phyloP scores from a whole-genome alignment of 257 asterid genomes.

The Galeopsis tetrahit region DNA sequence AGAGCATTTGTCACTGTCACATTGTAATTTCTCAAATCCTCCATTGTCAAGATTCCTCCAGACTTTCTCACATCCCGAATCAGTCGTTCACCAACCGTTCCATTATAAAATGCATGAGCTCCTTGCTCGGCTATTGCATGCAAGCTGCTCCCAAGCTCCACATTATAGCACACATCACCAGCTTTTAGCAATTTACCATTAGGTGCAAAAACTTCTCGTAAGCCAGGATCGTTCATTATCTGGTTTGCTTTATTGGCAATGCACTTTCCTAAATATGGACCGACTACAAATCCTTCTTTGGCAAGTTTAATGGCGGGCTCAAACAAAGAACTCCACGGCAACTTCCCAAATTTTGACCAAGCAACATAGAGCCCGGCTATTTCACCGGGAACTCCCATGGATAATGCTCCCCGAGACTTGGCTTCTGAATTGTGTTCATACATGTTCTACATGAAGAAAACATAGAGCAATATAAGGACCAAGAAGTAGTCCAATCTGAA shows the following conservation, averaged over 20 bases:
- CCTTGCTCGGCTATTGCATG: slow-evolving; percentile 76
- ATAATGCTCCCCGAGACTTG: slow-evolving; percentile 62
- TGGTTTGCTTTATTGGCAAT: slow-evolving; percentile 36
- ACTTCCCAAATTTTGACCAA: slow-evolving; percentile 70
- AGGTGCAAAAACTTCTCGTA: slow-evolving; percentile 71
- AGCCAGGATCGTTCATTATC: slow-evolving; percentile 67
- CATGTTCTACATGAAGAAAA: slow-evolving; percentile 68
- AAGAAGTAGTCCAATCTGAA: slow-evolving; percentile 6
- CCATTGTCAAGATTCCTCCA: slow-evolving; percentile 86
- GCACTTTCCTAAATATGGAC: slow-evolving; percentile 57
- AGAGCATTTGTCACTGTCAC: slow-evolving; percentile 63
- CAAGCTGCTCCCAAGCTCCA: slow-evolving; percentile 75
- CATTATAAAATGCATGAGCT: slow-evolving; percentile 70
- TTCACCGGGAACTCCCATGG: slow-evolving; percentile 95
- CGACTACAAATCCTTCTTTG: slow-evolving; percentile 71
- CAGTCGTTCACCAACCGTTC: slow-evolving; percentile 68
- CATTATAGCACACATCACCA: slow-evolving; percentile 77
- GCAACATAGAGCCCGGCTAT: slow-evolving; percentile 86
- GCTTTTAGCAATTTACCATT: slow-evolving; percentile 62
- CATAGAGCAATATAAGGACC: slow-evolving; percentile 5
- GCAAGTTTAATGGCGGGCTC: slow-evolving; percentile 81
- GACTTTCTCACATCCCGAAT: slow-evolving; percentile 67
- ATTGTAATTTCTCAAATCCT: slow-evolving; percentile 68
- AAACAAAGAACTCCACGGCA: slow-evolving; percentile 76
- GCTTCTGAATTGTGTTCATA: slow-evolving; percentile 54